These are phyloP conservation scores for Aspergillus quadrilineatus DNA, from an alignment of 2,329 filamentous ascomycete species.

Conservation along the genomic window DNA sequence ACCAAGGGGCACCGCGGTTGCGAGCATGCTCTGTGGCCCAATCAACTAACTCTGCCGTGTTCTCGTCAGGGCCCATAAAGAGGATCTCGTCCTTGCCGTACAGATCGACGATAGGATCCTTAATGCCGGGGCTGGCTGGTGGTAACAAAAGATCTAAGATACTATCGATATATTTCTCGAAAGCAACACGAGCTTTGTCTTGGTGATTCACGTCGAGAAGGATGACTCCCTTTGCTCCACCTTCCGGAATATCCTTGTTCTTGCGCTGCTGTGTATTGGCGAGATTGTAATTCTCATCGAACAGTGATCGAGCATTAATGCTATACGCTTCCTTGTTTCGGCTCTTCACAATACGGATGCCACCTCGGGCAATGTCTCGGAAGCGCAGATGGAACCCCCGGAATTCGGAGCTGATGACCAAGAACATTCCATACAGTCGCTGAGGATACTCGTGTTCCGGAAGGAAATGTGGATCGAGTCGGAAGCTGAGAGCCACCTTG, in stretches of 20 bases:
- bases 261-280: slow-evolving; percentile 98
- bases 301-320: slow-evolving; percentile 94
- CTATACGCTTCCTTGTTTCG: slow-evolving; percentile 92
- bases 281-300: slow-evolving; percentile 98
- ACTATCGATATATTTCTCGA: slow-evolving; percentile 99
- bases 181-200: slow-evolving; percentile 85
- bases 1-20: slow-evolving; percentile 86
- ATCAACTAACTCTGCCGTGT: slow-evolving; percentile 93
- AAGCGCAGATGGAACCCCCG: slow-evolving; percentile 97
- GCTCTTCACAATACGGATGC: slow-evolving; percentile 98
- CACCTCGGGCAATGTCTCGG: slow-evolving; percentile 92
- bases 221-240: slow-evolving; percentile 96
- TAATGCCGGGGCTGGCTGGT: slow-evolving; percentile 90
- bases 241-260: slow-evolving; percentile 99
- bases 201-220: slow-evolving; percentile 91
- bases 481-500: slow-evolving; percentile 96
- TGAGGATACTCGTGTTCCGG: slow-evolving; percentile 90
- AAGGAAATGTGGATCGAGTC: slow-evolving; percentile 76
- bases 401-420: slow-evolving; percentile 95
- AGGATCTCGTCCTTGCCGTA: slow-evolving; percentile 95
- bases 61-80: slow-evolving; percentile 98
- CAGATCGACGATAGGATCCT: slow-evolving; percentile 95
- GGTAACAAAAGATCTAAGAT: slow-evolving; percentile 92
- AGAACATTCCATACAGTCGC: slow-evolving; percentile 95
- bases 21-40: slow-evolving; percentile 98